A percentile compares a stretch with the other conserved stretches of the same genome.
Evolutionary conservation across 1,139 yeast genomes (phyloP).

Genomic region (Geotrichum restrictum): DNA sequence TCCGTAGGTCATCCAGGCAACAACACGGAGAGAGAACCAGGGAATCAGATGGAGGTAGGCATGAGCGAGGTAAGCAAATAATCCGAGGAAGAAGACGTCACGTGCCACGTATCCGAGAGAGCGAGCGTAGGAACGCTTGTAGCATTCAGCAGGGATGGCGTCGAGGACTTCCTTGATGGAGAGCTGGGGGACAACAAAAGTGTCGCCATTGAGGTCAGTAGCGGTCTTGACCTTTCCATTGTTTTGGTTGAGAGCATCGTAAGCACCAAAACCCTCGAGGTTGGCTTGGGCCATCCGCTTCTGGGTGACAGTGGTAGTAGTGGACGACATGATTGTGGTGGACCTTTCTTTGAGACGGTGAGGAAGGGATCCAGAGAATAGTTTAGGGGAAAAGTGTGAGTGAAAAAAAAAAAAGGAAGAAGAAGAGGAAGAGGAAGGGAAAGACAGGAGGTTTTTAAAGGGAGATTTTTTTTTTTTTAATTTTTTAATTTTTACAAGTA

Average conservation of each 20-base stretch:
- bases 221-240: constrained; percentile 24
- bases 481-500: not conserved
- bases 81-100: constrained; percentile 53
- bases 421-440: not conserved
- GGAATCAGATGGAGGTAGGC: constrained; percentile 53
- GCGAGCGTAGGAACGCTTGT: constrained; percentile 55
- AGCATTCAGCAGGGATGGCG: constrained; percentile 73
- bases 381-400: not conserved
- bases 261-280: constrained; percentile 19
- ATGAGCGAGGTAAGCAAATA: constrained; percentile 53
- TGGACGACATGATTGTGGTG: constrained; percentile 20
- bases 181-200: constrained; percentile 67
- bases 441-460: not conserved
- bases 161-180: constrained; percentile 68
- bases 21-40: constrained; percentile 45
- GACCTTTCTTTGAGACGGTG: constrained; percentile 13
- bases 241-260: constrained; percentile 20
- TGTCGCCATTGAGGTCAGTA: constrained; percentile 58
- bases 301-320: constrained; percentile 33
- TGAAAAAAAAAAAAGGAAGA: not conserved
- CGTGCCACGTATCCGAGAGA: constrained; percentile 63
- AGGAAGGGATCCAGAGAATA: too few species aligned
- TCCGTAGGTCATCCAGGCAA: constrained; percentile 58
- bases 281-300: constrained; percentile 28
- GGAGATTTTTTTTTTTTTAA: not conserved